Evolutionary conservation across 805 yeast species (phyloP).

Genomic region (Candida morakotiae): DNA sequence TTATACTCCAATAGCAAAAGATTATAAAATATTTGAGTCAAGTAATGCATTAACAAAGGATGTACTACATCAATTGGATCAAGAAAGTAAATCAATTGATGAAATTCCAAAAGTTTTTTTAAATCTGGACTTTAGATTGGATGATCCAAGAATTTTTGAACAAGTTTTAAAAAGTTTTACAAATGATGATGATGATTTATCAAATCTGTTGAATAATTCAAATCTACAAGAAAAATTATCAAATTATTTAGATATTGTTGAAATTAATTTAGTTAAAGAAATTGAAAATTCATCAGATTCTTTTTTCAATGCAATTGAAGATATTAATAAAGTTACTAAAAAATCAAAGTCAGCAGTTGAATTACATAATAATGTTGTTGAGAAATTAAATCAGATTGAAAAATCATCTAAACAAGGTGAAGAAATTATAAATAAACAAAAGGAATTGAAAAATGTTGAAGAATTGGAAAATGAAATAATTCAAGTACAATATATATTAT

Average conservation of each 20-base stretch:
- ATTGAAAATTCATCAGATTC: constrained; percentile 81
- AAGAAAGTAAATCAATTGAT: constrained; percentile 7
- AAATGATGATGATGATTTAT: constrained; percentile 22
- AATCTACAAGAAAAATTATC: constrained; percentile 74
- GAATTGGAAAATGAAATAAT: constrained; percentile 57
- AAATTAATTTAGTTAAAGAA: constrained; percentile 72
- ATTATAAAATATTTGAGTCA: constrained; percentile 33
- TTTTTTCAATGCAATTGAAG: constrained; percentile 81
- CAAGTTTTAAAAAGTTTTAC: constrained; percentile 59
- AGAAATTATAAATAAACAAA: constrained; percentile 44
- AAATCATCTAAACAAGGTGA: constrained; percentile 50
- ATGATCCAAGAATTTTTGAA: constrained; percentile 82
- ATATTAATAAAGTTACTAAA: constrained; percentile 59
- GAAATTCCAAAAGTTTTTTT: constrained; percentile 68
- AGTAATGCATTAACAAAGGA: constrained; percentile 36
- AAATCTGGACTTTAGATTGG: constrained; percentile 67
- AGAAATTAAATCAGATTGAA: constrained; percentile 44
- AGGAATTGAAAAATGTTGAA: constrained; percentile 56
- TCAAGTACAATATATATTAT: constrained; percentile 43
- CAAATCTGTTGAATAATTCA: constrained; percentile 45
- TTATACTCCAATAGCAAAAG: constrained; percentile 17
- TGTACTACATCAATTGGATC: constrained; percentile 24
- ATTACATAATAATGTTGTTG: constrained; percentile 43
- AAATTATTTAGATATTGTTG: constrained; percentile 80
- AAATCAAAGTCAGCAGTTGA: constrained; percentile 51